A percentile compares a stretch with the other conserved stretches of the same genome.
Conservation (phyloP, 164 flowering plant species). For the Sextonia rubra region DNA sequence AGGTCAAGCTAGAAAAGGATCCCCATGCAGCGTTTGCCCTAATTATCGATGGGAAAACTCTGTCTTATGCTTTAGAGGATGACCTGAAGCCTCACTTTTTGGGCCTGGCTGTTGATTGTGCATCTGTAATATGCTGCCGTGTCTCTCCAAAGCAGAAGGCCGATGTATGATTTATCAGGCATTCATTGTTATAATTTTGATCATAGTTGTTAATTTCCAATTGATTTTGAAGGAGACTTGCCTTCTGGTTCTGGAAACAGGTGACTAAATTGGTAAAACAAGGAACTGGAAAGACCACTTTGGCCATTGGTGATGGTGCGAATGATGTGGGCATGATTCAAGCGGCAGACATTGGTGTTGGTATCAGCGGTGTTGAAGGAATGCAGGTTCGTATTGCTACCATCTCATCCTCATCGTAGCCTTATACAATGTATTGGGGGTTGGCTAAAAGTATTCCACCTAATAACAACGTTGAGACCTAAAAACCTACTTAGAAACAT, state of each 20-base stretch:
- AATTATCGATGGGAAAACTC: conserved; percentile 90
- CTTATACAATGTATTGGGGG: too few relatives aligned
- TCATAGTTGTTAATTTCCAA: neutral
- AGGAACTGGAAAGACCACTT: conserved; percentile 86
- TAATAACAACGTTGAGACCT: neutral
- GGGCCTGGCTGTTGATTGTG: conserved; percentile 84
- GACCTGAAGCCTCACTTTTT: conserved; percentile 79
- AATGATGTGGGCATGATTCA: conserved; percentile 99
- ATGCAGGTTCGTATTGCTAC: conserved; percentile 79
- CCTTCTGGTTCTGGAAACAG: conserved; percentile 27
- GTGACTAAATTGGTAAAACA: conserved; percentile 91
- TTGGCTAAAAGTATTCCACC: conserved; percentile 7
- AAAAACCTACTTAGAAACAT: too few relatives aligned
- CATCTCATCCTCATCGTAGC: too few relatives aligned
- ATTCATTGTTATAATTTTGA: neutral
- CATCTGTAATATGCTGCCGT: conserved; percentile 98
- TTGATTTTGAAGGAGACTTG: neutral
- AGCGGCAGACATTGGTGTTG: conserved; percentile 99
- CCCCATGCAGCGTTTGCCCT: conserved; percentile 97
- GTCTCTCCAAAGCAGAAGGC: conserved; percentile 99
- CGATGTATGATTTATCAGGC: conserved; percentile 46
- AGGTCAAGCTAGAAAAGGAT: conserved; percentile 87
- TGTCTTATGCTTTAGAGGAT: conserved; percentile 68
- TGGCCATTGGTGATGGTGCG: conserved; percentile 99
- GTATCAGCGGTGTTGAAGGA: conserved; percentile 99